Evolutionary conservation across 2,329 filamentous ascomycete genomes (phyloP).

Genomic region (Claviceps pusilla): DNA sequence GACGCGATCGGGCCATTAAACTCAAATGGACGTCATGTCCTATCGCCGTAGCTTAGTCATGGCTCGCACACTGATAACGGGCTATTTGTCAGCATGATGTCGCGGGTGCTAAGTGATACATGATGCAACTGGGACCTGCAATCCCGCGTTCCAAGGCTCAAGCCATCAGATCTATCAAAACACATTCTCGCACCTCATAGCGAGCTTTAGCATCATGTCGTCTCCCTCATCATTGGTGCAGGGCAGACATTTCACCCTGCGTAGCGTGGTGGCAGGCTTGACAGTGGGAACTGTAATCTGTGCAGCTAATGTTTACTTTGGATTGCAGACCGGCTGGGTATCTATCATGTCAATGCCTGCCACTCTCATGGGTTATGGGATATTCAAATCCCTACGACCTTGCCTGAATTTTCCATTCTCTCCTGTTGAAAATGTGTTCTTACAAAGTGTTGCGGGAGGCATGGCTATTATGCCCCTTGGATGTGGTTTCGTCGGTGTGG

Average conservation of each 20-base stretch:
- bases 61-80: background rate
- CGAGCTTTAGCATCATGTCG: background rate
- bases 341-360: constrained; percentile 94
- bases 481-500: constrained; percentile 85
- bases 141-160: background rate
- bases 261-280: constrained; percentile 66
- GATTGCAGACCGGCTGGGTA: constrained; percentile 65
- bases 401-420: constrained; percentile 70
- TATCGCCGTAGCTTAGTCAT: background rate
- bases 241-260: constrained; percentile 64
- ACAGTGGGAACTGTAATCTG: constrained; percentile 80
- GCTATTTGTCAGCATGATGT: background rate
- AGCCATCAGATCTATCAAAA: background rate
- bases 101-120: background rate
- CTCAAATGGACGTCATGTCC: too few relatives aligned
- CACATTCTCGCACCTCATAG: background rate
- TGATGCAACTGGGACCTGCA: background rate
- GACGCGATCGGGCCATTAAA: too few relatives aligned
- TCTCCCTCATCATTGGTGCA: constrained; percentile 12
- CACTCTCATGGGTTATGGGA: constrained; percentile 83
- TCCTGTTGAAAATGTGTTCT: constrained; percentile 88
- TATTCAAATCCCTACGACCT: constrained; percentile 66
- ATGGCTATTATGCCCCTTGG: constrained; percentile 95
- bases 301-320: constrained; percentile 97
- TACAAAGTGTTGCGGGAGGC: constrained; percentile 87